A percentile compares a stretch with the other conserved stretches of the same genome.
Conservation (phyloP, 73 alveolate genomes). For the Paramecium primaurelia region DNA sequence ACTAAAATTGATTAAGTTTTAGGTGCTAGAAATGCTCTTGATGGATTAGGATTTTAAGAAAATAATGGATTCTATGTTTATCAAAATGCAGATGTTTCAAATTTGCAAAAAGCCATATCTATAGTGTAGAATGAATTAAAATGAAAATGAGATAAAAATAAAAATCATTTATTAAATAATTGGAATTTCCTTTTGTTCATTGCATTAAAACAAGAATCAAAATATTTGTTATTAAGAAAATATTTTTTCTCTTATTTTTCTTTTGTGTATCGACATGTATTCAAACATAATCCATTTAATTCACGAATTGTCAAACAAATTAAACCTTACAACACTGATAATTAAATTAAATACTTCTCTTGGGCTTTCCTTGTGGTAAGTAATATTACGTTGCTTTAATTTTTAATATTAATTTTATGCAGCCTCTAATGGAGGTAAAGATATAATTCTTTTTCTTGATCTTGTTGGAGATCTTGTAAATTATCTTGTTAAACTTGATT, state of each 20-base stretch:
- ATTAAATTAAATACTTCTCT: neutral
- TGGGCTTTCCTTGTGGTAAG: neutral
- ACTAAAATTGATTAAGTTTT: neutral
- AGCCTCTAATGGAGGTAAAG: neutral
- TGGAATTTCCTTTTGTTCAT: neutral
- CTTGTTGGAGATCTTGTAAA: neutral
- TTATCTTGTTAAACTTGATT: neutral
- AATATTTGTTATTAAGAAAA: neutral
- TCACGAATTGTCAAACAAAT: constrained; percentile 22
- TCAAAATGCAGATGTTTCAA: neutral
- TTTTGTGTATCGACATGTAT: neutral
- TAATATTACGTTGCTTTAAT: neutral
- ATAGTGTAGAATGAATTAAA: neutral
- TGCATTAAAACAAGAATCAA: neutral
- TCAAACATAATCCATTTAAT: neutral
- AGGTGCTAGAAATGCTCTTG: constrained; percentile 11
- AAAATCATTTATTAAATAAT: neutral
- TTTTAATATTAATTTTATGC: neutral
- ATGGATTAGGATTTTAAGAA: constrained; percentile 8
- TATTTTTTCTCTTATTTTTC: neutral
- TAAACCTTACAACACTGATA: neutral
- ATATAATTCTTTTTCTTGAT: neutral
- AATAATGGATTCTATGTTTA: neutral
- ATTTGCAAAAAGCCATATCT: neutral
- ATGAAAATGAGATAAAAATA: neutral